A percentile compares a stretch with the other conserved stretches of the same genome.
These are phyloP conservation scores for Fusarium stilboides DNA, from an alignment of 2,329 filamentous ascomycete species.

Conservation along the genomic window DNA sequence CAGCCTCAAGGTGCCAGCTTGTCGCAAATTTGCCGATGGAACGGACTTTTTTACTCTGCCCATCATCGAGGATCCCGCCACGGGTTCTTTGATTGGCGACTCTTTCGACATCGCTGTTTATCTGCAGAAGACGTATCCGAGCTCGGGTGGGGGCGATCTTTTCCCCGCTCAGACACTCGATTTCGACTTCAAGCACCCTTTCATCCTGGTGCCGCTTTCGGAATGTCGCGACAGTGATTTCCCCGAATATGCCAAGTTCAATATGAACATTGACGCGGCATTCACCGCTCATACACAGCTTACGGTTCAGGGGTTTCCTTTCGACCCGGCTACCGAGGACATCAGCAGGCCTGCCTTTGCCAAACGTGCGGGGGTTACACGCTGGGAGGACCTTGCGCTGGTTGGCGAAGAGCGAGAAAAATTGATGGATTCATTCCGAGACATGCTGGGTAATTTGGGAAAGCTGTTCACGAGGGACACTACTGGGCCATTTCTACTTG, in stretches of 20 bases:
- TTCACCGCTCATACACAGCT: constrained; percentile 65
- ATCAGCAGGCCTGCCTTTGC: constrained; percentile 63
- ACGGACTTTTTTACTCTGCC: constrained; percentile 73
- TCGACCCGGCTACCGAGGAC: constrained; percentile 65
- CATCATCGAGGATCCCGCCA: constrained; percentile 64
- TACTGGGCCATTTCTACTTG: constrained; percentile 65
- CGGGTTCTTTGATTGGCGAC: constrained; percentile 66
- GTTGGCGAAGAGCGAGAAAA: constrained; percentile 58
- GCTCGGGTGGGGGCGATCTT: constrained; percentile 61
- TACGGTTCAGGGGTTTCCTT: constrained; percentile 59
- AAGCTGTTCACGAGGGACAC: constrained; percentile 57
- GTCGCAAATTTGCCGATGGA: constrained; percentile 70
- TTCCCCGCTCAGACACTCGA: constrained; percentile 63
- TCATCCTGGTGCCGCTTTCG: constrained; percentile 54
- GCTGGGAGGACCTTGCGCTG: constrained; percentile 62
- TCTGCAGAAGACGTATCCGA: constrained; percentile 67
- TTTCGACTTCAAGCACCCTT: constrained; percentile 51
- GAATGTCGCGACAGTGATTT: constrained; percentile 49
- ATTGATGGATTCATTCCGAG: constrained; percentile 58
- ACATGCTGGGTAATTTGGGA: constrained; percentile 59
- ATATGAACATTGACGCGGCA: constrained; percentile 67
- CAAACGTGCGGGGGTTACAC: constrained; percentile 59
- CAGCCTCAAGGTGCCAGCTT: constrained; percentile 62
- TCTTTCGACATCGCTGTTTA: constrained; percentile 77
- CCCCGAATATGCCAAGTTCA: constrained; percentile 65